Evolutionary conservation across 192 early-diverging fungal species (phyloP).

Genomic region (Gigaspora rosea): DNA sequence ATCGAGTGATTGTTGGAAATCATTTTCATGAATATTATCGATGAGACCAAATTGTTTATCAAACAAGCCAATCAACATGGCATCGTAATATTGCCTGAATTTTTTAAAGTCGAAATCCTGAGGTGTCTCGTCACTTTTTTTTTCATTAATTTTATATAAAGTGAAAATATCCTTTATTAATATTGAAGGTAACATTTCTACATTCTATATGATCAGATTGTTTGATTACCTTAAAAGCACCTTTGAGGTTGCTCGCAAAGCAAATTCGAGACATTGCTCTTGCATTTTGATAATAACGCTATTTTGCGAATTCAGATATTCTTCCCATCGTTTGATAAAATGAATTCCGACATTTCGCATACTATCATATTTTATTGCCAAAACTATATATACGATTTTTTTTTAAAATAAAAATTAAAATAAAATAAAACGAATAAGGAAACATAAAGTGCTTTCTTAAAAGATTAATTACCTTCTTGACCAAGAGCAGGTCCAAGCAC

Average conservation of each 20-base stretch:
- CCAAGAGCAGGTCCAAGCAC: background rate
- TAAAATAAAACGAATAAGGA: background rate
- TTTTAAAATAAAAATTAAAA: background rate
- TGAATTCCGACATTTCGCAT: background rate
- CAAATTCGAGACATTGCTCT: background rate
- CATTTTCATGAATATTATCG: background rate
- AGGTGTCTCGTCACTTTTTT: background rate
- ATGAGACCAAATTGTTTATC: conserved; percentile 17
- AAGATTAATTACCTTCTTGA: background rate
- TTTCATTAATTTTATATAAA: background rate
- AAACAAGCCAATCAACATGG: background rate
- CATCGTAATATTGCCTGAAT: conserved; percentile 1
- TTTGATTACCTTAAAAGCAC: background rate
- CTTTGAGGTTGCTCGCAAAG: background rate
- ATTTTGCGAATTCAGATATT: background rate
- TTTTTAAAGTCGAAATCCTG: background rate
- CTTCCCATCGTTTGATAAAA: conserved; percentile 1
- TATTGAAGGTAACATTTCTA: background rate
- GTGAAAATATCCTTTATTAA: background rate
- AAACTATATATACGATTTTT: background rate
- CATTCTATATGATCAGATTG: background rate
- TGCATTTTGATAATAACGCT: background rate
- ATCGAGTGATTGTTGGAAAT: background rate
- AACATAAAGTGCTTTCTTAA: background rate
- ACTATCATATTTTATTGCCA: background rate